Evolutionary conservation across 83 land plant genomes (phyloP).

Genomic region (Diphasiastrum complanatum): DNA sequence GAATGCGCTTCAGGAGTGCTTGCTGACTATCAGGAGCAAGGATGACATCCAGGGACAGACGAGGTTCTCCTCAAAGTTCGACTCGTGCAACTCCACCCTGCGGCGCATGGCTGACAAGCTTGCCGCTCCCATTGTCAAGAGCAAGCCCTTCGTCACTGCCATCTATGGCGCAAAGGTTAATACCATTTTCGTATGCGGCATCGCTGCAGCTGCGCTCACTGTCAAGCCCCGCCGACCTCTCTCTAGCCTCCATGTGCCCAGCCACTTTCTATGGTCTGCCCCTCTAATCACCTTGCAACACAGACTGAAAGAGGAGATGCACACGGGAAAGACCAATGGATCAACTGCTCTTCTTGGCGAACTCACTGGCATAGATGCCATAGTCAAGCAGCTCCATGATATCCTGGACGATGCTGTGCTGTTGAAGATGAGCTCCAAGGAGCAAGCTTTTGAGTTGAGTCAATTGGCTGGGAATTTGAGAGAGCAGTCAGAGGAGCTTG

Average conservation of each 20-base stretch:
- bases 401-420: too few species aligned
- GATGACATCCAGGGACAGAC: background rate
- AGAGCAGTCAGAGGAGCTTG: too few species aligned
- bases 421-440: too few species aligned
- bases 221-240: background rate
- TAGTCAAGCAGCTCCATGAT: constrained; percentile 1
- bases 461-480: too few species aligned
- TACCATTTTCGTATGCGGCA: constrained; percentile 16
- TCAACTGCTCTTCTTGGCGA: background rate
- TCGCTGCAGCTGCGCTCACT: constrained; percentile 6
- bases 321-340: constrained; percentile 5
- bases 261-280: background rate
- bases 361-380: background rate
- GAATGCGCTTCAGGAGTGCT: background rate
- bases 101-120: constrained; percentile 16
- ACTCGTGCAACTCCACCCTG: constrained; percentile 19
- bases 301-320: constrained; percentile 20
- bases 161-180: constrained; percentile 16
- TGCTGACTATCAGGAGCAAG: background rate
- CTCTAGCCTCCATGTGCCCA: background rate
- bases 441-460: too few species aligned
- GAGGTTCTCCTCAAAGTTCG: constrained; percentile 9
- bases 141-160: background rate
- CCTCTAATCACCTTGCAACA: constrained; percentile 1
- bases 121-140: background rate